Evolutionary conservation across 2,329 filamentous ascomycete species (phyloP).

Genomic region (Exutisphaerella laricina): DNA sequence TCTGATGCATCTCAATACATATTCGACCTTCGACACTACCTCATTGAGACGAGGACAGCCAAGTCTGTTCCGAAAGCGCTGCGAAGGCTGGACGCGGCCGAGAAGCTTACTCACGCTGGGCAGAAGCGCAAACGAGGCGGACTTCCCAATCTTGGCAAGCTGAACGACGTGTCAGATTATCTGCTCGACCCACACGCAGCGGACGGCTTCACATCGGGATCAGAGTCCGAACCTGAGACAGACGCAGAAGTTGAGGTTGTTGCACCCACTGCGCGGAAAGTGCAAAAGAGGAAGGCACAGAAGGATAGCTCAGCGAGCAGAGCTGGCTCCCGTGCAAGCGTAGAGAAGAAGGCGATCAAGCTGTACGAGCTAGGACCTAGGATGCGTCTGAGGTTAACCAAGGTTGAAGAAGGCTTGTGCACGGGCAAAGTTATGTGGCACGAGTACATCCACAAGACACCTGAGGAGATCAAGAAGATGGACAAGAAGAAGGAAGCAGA

Average conservation of each 20-base stretch:
- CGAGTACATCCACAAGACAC: slow-evolving; percentile 82
- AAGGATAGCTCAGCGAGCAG: slow-evolving; percentile 35
- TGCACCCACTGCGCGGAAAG: slow-evolving; percentile 55
- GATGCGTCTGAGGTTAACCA: slow-evolving; percentile 81
- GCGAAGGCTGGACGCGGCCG: slow-evolving; percentile 75
- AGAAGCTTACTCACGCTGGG: slow-evolving; percentile 62
- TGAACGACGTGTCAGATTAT: slow-evolving; percentile 92
- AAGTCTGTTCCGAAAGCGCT: slow-evolving; percentile 74
- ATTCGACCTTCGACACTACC: slow-evolving; percentile 86
- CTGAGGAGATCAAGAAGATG: slow-evolving; percentile 68
- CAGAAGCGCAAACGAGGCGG: slow-evolving; percentile 38
- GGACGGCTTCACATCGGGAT: slow-evolving; percentile 84
- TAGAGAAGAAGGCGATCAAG: slow-evolving; percentile 84
- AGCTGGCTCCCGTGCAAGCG: slow-evolving; percentile 37
- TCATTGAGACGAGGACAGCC: slow-evolving; percentile 82
- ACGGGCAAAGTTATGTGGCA: slow-evolving; percentile 95
- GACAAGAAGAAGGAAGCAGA: slow-evolving; percentile 78
- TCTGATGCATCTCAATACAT: slow-evolving; percentile 52
- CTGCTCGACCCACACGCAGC: slow-evolving; percentile 72
- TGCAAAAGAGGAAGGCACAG: slow-evolving; percentile 50
- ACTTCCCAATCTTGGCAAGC: slow-evolving; percentile 81
- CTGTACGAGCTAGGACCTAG: slow-evolving; percentile 87
- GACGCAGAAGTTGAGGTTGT: slow-evolving; percentile 90
- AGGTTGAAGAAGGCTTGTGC: slow-evolving; percentile 92
- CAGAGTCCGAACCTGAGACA: slow-evolving; percentile 86